phyloP scores from a whole-genome alignment of 805 yeast genomes.

The Saccharomycopsis fibuligera region DNA sequence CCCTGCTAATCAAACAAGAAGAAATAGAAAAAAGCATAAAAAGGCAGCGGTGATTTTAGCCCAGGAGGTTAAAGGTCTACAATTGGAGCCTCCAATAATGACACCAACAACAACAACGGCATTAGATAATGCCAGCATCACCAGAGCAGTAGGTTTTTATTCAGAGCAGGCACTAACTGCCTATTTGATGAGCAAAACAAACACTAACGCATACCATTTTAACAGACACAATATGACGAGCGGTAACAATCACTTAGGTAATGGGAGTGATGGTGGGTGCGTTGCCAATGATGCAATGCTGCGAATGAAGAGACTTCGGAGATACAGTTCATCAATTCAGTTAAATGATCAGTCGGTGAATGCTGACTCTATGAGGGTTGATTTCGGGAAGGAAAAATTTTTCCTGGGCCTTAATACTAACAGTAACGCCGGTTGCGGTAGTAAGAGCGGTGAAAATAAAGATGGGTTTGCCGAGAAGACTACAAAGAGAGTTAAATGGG shows the following conservation, averaged over 20 bases:
- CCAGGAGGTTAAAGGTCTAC: conserved; percentile 3
- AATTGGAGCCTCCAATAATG: neutral
- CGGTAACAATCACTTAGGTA: no score
- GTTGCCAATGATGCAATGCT: no score
- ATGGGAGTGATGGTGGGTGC: no score
- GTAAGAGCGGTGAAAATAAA: neutral
- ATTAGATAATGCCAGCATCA: neutral
- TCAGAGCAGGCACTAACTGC: conserved; percentile 11
- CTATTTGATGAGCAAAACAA: conserved; percentile 3
- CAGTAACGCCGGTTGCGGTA: no score
- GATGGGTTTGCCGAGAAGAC: neutral
- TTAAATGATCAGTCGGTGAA: neutral
- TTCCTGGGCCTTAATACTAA: neutral
- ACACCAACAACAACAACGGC: neutral
- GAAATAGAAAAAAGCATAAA: conserved; percentile 14
- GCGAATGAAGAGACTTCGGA: conserved; percentile 1
- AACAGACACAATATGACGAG: neutral
- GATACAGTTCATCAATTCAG: conserved; percentile 9
- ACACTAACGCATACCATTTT: neutral
- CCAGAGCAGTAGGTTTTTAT: conserved; percentile 10
- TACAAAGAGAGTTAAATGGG: conserved; percentile 20
- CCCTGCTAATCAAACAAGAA: conserved; percentile 17
- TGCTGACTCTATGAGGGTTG: neutral
- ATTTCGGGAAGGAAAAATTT: neutral
- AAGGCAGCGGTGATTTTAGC: conserved; percentile 21